These are phyloP conservation scores for Trichoderma semiorbis DNA, from an alignment of 2,329 filamentous ascomycete genomes.

Conservation along the genomic window DNA sequence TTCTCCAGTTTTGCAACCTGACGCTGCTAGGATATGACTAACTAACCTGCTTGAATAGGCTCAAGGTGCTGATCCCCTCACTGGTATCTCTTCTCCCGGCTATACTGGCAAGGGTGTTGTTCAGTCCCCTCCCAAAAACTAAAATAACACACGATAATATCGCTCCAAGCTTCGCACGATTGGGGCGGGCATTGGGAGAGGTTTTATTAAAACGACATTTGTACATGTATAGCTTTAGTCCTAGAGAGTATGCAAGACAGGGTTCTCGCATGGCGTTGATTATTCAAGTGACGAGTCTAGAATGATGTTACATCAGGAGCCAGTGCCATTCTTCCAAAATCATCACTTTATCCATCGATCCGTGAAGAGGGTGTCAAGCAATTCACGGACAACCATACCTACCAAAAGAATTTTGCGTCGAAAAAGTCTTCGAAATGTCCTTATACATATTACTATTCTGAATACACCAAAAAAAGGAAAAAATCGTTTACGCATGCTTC, in stretches of 20 bases:
- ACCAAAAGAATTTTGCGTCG: background rate
- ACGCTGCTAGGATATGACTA: background rate
- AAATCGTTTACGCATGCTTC: background rate
- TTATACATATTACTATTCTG: background rate
- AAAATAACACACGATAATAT: conserved; percentile 30
- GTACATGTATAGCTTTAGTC: conserved; percentile 37
- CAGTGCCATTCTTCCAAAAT: background rate
- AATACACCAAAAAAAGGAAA: background rate
- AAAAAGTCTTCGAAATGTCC: background rate
- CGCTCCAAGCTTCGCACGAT: conserved; percentile 34
- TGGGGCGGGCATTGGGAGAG: conserved; percentile 33
- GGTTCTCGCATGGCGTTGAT: conserved; percentile 32
- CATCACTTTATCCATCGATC: background rate
- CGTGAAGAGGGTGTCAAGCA: background rate
- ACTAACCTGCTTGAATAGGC: conserved; percentile 48
- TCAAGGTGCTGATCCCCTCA: conserved; percentile 83
- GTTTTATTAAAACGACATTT: conserved; percentile 27
- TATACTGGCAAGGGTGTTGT: conserved; percentile 77
- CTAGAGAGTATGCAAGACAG: conserved; percentile 30
- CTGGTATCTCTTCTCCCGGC: conserved; percentile 73
- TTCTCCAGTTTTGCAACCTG: no score
- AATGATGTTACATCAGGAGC: conserved; percentile 34
- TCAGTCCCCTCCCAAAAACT: conserved; percentile 62
- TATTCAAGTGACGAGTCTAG: conserved; percentile 33
- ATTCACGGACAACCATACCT: background rate